Evolutionary conservation across 2,329 filamentous ascomycete genomes (phyloP).

Genomic region (Epichloe hybrida): DNA sequence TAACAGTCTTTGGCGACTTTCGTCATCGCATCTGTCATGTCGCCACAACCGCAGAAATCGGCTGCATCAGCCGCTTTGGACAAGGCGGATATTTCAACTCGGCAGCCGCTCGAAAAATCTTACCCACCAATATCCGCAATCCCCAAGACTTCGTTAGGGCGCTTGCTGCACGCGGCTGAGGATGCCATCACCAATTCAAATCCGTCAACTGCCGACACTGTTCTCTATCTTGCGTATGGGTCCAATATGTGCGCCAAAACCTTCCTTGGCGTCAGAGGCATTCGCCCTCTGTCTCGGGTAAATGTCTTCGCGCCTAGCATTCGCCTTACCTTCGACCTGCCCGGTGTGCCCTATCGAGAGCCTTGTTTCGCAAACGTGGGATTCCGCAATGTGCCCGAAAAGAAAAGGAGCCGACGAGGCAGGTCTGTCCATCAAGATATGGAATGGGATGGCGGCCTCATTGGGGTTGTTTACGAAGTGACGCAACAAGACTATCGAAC

Average conservation of each 20-base stretch:
- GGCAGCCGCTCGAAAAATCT: constrained; percentile 9
- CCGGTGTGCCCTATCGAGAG: constrained; percentile 74
- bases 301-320: constrained; percentile 73
- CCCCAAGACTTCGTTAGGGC: constrained; percentile 16
- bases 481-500: constrained; percentile 67
- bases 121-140: constrained; percentile 20
- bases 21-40: not conserved
- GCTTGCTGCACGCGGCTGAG: constrained; percentile 18
- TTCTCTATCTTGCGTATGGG: constrained; percentile 80
- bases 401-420: constrained; percentile 16
- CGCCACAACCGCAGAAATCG: not conserved
- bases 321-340: constrained; percentile 69
- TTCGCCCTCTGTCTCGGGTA: constrained; percentile 66
- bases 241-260: constrained; percentile 75
- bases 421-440: constrained; percentile 6
- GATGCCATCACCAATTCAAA: constrained; percentile 12
- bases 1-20: not conserved
- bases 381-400: constrained; percentile 38
- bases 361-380: constrained; percentile 84
- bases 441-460: constrained; percentile 64
- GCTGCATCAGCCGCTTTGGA: constrained; percentile 11
- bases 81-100: constrained; percentile 12
- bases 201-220: constrained; percentile 27
- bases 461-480: constrained; percentile 93
- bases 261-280: constrained; percentile 64